Evolutionary conservation across 306 rosid species (phyloP), one percentile per base, ranked within the genome.

Genomic region (Glycyrrhiza uralensis): DNA sequence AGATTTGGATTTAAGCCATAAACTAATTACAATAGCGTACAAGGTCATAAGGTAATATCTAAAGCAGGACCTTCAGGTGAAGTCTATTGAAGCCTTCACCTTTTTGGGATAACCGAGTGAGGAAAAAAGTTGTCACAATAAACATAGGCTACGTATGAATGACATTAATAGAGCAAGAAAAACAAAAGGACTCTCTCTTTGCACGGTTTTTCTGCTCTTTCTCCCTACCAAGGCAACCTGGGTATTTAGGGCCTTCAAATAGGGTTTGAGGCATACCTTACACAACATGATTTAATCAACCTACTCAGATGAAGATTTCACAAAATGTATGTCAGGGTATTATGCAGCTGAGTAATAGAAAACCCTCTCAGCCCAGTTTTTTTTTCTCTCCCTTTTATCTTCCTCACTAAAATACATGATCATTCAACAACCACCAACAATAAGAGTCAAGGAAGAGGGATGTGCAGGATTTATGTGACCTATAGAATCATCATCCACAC

Each of bases 291-390:
- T 22, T 28, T 11, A 33, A 67, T 47, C 51, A 57, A 32, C 71
- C 33, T 69, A 60, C 10, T 38, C 57, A 58, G 72, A 77, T 50
- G 50, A 69, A 51, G 63, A 76, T 33, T 57, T 26, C 55, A 45
- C 4, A n/a, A 10, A n/a, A 64, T 63, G 50, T 5, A 15, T 33
- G 9, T 22, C 19, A 42, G 15, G 19, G 33, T 56, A 71, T n/a
- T 4, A n/a, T 55, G 32, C 33, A 29, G 38, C 14, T 19, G 39
- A 17, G 44, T 15, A 50, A 41, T 10, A 56, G 45, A 23, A 33
- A 44, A 39, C 60, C 45, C 56, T 26, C 63, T n/a, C 3, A 7
- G 9, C 32, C 33, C 12, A 6, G 30, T 17, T 26, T 54, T 63
- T 49, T 38, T 26, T 54, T 63, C 35, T 38, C 10, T 5, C 42